Percentiles rank a stretch among this genome's conserved stretches.
Conservation (phyloP, 192 early-diverging fungal species). For the Rhizophagus sp. region DNA sequence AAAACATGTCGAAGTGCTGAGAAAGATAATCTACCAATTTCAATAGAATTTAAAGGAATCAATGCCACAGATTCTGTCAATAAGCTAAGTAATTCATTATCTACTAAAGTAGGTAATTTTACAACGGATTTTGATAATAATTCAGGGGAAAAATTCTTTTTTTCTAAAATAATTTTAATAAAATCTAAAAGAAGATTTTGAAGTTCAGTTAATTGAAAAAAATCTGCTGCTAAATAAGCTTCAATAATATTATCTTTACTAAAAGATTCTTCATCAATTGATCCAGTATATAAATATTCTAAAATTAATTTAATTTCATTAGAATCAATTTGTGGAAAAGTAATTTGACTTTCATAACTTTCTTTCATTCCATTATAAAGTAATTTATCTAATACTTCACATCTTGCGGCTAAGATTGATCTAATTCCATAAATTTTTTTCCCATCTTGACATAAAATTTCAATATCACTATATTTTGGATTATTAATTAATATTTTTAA, state of each 20-base stretch:
- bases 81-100: not conserved
- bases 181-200: not conserved
- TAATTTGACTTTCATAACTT: not conserved
- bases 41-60: not conserved
- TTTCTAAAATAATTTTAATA: not conserved
- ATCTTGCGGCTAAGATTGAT: not conserved
- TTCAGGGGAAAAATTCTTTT: not conserved
- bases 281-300: slow-evolving; percentile 19
- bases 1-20: not conserved
- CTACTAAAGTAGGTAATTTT: not conserved
- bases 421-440: not conserved
- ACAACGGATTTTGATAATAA: slow-evolving; percentile 3
- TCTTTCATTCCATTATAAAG: slow-evolving; percentile 23
- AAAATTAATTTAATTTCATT: not conserved
- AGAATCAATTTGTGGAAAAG: not conserved
- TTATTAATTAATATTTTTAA: not conserved
- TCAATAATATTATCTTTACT: not conserved
- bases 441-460: not conserved
- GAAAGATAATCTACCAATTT: not conserved
- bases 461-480: slow-evolving; percentile 7
- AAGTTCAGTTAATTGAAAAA: not conserved
- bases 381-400: slow-evolving; percentile 6
- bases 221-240: slow-evolving; percentile 3
- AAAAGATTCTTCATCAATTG: not conserved
- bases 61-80: not conserved